Conservation (phyloP, 208 protist species). For the Strigomonas culicis region DNA sequence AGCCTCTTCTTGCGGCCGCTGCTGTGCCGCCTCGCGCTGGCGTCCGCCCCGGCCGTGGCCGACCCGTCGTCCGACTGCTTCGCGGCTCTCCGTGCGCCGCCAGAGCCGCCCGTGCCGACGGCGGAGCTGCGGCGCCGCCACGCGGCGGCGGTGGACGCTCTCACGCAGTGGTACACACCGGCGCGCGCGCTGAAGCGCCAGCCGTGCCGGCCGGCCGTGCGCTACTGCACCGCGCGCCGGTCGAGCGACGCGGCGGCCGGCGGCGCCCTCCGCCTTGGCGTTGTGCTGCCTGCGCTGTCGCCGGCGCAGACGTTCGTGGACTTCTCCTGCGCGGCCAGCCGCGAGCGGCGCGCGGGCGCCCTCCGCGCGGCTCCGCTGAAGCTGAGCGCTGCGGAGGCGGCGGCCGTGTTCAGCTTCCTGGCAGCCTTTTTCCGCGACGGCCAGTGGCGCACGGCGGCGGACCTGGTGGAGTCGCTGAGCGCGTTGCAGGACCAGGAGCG, state of each 20-base stretch:
- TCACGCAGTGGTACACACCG: conserved; percentile 7
- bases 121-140: not conserved
- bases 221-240: too few species aligned
- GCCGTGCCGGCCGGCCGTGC: not conserved
- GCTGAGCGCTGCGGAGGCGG: not conserved
- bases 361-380: too few species aligned
- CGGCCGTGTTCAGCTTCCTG: not conserved
- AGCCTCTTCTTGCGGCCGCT: too few species aligned
- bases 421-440: not conserved
- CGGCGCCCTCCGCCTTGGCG: not conserved
- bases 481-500: too few species aligned
- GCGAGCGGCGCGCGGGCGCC: too few species aligned
- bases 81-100: too few species aligned
- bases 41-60: too few species aligned
- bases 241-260: too few species aligned
- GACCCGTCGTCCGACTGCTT: too few species aligned
- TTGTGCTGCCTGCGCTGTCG: conserved; percentile 1
- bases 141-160: not conserved
- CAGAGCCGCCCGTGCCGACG: not conserved
- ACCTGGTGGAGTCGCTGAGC: not conserved
- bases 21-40: too few species aligned
- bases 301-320: not conserved
- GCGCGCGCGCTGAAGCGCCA: not conserved
- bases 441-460: not conserved
- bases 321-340: not conserved